These are phyloP conservation scores for Tagetes patula DNA, from an alignment of 129 eudicot species.

Conservation along the genomic window DNA sequence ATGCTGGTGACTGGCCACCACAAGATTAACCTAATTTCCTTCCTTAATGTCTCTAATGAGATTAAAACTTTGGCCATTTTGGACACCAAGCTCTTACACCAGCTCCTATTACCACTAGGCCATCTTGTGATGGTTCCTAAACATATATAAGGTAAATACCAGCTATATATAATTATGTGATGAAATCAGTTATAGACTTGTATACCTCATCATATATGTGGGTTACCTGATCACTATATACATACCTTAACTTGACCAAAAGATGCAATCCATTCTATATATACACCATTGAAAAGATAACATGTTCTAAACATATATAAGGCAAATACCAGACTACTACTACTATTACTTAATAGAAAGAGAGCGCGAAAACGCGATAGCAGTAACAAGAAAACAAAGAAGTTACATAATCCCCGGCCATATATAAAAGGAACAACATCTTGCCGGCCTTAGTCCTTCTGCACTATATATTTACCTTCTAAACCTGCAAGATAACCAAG, in stretches of 20 bases:
- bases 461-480: conserved; percentile 25
- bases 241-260: conserved; percentile 23
- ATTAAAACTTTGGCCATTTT: too few relatives aligned
- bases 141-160: too few relatives aligned
- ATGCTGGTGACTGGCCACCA: too few relatives aligned
- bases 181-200: conserved; percentile 8
- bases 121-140: too few relatives aligned
- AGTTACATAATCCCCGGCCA: neutral
- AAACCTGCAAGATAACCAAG: conserved; percentile 37
- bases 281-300: neutral
- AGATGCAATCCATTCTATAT: conserved; percentile 11
- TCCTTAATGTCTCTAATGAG: too few relatives aligned
- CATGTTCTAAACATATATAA: conserved; percentile 3
- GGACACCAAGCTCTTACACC: too few relatives aligned
- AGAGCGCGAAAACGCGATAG: neutral
- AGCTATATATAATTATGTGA: neutral
- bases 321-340: neutral
- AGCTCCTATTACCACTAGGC: too few relatives aligned
- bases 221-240: conserved; percentile 20
- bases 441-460: conserved; percentile 8
- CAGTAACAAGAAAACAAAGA: neutral
- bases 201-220: conserved; percentile 6
- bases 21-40: too few relatives aligned
- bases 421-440: conserved; percentile 15
- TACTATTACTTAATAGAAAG: neutral